Evolutionary conservation across 345 rosid genomes (phyloP), one percentile per base, ranked within the genome.

Genomic region (Gossypium thurberi): DNA sequence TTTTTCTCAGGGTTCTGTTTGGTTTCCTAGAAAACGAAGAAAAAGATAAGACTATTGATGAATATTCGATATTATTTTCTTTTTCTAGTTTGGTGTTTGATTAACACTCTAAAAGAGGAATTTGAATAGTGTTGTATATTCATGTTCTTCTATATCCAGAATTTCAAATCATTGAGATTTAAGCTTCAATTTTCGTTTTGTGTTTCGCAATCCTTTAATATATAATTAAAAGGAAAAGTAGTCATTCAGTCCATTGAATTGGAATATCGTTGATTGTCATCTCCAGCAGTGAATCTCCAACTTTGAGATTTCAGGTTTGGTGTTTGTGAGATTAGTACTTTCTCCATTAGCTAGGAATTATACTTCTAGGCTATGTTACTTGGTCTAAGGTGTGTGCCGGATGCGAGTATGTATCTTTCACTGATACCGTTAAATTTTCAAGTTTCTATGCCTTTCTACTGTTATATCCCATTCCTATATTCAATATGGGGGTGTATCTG

Each of bases 1-100:
- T 78, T 33, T 33, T 33, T 33, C 2, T 18, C 48, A 43, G 72
- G 52, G 37, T 52, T 73, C 57, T 26, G 21, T 23, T 77, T n/a
- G 61, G 40, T 47, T 70, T 71, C 28, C 42, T 3, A 52, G 61
- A 44, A 23, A 28, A 15, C 26, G 50, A 40, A 46, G 53, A 37
- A 44, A 71, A 25, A 8, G 13, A 37, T 33, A 60, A 33, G 15
- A 46, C 15, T 46, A 11, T 46, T 10, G 50, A 46, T 46, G 15
- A 46, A 46, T 46, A 46, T 46, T 46, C 14, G 50, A 46, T 33
- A 46, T 8, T 10, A 46, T 57, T 44, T 44, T 44, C 12, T 44
- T 44, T 44, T 44, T 44, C 48, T 44, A 44, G 12, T 44, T 44
- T 23, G 25, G 28, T 40, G 15, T 63, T 63, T 10, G 25, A n/a